These are phyloP conservation scores for Zygosaccharomyces kombuchaensis DNA, from an alignment of 805 yeast genomes.

Conservation along the genomic window DNA sequence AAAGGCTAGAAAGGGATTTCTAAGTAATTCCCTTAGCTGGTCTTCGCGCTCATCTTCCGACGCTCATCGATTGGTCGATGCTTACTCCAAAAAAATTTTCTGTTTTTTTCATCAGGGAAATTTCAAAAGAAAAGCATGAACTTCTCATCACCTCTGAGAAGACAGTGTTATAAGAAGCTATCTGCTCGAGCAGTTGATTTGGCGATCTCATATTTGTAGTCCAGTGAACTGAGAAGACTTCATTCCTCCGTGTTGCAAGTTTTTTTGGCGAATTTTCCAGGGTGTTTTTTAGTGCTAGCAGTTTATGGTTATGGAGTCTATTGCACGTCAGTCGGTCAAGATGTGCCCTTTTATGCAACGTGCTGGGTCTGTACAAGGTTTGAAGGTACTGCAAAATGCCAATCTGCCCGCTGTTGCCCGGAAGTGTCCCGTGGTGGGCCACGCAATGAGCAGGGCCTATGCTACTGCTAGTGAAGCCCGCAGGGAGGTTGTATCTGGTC, in stretches of 20 bases:
- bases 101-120: neutral
- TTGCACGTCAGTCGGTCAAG: constrained; percentile 69
- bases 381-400: constrained; percentile 27
- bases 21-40: neutral
- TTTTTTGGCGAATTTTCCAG: neutral
- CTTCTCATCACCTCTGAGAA: neutral
- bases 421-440: constrained; percentile 88
- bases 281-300: neutral
- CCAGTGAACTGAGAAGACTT: neutral
- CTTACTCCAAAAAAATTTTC: neutral
- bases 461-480: constrained; percentile 35
- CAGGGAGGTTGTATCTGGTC: constrained; percentile 33
- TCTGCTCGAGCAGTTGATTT: neutral
- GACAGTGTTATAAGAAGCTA: neutral
- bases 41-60: neutral
- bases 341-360: constrained; percentile 79
- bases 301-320: constrained; percentile 61
- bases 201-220: neutral
- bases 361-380: constrained; percentile 20
- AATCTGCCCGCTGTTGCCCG: constrained; percentile 54
- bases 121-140: neutral
- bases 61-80: neutral
- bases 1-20: constrained; percentile 10
- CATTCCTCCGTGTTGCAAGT: neutral
- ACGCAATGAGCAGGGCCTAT: constrained; percentile 48